Evolutionary conservation across 805 yeast species (phyloP).

Genomic region (Schwanniomyces polymorphus): DNA sequence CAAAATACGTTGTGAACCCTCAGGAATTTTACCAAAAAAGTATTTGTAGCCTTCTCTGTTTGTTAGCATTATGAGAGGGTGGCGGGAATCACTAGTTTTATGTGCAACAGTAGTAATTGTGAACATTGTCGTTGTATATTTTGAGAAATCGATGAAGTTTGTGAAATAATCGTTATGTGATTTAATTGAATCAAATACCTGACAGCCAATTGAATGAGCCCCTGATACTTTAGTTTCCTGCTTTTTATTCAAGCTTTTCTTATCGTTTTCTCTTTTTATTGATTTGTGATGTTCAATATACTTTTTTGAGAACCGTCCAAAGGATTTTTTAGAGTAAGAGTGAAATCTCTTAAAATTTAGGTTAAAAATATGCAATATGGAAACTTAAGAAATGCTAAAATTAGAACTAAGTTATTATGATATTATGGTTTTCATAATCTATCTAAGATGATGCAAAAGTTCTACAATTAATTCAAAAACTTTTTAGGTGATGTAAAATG

Average conservation of each 20-base stretch:
- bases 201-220: slow-evolving; percentile 9
- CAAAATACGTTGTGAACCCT: slow-evolving; percentile 80
- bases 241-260: slow-evolving; percentile 1
- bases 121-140: slow-evolving; percentile 38
- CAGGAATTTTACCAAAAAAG: slow-evolving; percentile 78
- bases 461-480: background rate
- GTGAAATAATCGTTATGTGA: slow-evolving; percentile 6
- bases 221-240: slow-evolving; percentile 4
- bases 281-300: background rate
- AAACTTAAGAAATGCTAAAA: background rate
- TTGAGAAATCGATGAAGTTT: slow-evolving; percentile 11
- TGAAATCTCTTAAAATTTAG: slow-evolving; percentile 6
- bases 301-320: background rate
- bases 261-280: slow-evolving; percentile 1
- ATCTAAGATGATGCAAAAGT: background rate
- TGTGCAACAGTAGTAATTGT: slow-evolving; percentile 54
- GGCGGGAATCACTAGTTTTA: slow-evolving; percentile 51
- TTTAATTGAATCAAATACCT: slow-evolving; percentile 4
- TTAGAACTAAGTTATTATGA: background rate
- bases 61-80: slow-evolving; percentile 55
- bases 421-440: background rate
- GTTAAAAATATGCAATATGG: slow-evolving; percentile 6
- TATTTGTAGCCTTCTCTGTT: slow-evolving; percentile 54
- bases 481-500: background rate
- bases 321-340: slow-evolving; percentile 5